Base-by-base conservation (phyloP, 164 flowering plant species). In the Magnolia changhungtana region DNA sequence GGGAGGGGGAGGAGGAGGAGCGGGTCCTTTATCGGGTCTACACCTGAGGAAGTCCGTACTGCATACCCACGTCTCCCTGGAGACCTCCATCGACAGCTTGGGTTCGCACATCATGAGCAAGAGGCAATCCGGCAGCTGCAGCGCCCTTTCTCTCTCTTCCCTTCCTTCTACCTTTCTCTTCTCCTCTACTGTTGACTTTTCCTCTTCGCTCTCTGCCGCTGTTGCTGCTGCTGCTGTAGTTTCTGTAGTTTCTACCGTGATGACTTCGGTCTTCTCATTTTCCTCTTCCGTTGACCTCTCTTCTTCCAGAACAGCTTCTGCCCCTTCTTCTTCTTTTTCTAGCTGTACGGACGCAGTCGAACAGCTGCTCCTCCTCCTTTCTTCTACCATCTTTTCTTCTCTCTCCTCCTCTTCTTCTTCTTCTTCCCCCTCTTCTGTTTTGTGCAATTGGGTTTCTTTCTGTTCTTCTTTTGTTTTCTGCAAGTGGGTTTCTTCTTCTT, bases 91-190 rank as follows among this genome's bases (percentile, higher is more conserved):
- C 10, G 99, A 96, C 13, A 96, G 83, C 82, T 96, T 96, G 2
- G 99, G 98, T 84, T 96, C 99, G 72, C 90, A 89, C 97, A 92
- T 94, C 98, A 96, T 96, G 74, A 96, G 49, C 77, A 96, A 76
- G 77, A 96, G 82, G 78, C 98, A 96, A 23, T 96, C 97, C 2
- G 98, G 96, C 75, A 94, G 75, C 0, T 76, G 50, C 8, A 24
- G 18, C 18, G 49, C 1, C n/a, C n/a, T 31, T 67, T 31, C 37
- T 10, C 65, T 31, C 72, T 71, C 50, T 63, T 73, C 65, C 51
- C 77, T 69, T 49, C 67, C 50, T 14, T 8, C 27, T 19, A 19
- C 50, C 72, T 23, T 63, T 8, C 13, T 59, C 65, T 52, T 23
- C 31, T 55, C 59, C 51, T 23, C 74, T 9, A 20, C 31, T n/a